Conservation (phyloP, 768 basidiomycete species). For the Tulasnella sp. region DNA sequence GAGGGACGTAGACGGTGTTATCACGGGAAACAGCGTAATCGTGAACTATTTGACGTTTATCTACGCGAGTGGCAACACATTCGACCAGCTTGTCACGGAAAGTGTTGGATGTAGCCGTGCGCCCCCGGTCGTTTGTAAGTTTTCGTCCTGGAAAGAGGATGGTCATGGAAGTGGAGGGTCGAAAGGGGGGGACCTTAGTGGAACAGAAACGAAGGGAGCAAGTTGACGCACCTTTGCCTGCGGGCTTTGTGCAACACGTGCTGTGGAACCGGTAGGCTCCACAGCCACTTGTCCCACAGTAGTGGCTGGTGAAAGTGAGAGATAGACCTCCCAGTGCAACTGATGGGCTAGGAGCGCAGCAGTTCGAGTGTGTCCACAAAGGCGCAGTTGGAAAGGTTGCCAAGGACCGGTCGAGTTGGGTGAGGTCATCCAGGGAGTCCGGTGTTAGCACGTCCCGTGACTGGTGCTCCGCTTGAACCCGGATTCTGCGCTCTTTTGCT, state of each 20-base stretch:
- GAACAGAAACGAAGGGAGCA: background rate
- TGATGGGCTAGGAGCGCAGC: background rate
- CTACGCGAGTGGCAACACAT: background rate
- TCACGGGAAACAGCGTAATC: constrained; percentile 18
- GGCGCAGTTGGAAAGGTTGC: background rate
- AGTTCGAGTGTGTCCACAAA: background rate
- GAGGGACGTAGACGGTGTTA: constrained; percentile 1
- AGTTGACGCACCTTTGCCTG: constrained; percentile 10
- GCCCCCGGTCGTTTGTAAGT: constrained; percentile 10
- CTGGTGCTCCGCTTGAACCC: background rate
- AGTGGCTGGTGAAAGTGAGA: background rate
- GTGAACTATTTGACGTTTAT: constrained; percentile 23
- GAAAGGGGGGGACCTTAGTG: background rate
- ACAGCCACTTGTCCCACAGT: background rate
- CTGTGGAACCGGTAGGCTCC: background rate
- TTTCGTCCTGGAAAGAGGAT: constrained; percentile 22
- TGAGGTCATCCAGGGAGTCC: background rate
- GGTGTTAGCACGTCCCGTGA: background rate
- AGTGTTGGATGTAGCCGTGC: background rate
- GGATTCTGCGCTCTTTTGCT: background rate
- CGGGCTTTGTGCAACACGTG: constrained; percentile 18
- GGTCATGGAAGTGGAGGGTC: constrained; percentile 17
- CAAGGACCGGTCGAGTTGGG: background rate
- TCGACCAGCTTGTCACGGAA: constrained; percentile 21
- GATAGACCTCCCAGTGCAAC: background rate